Percentiles rank a stretch among this genome's conserved stretches.
Conservation (phyloP, 2,329 filamentous ascomycete species). For the Neoarthrinium moseri region DNA sequence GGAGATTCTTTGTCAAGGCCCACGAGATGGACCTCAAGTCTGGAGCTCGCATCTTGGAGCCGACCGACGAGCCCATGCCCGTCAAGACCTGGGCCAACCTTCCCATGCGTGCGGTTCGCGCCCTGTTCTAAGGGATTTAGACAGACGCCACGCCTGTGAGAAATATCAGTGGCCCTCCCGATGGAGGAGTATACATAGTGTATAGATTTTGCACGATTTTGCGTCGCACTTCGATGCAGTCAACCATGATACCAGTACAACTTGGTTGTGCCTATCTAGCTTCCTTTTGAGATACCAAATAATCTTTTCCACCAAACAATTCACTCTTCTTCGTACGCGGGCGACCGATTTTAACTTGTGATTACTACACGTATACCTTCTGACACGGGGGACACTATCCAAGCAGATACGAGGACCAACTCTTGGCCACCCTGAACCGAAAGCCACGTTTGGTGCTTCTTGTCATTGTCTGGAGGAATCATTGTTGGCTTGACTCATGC, state of each 20-base stretch:
- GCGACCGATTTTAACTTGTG: not conserved
- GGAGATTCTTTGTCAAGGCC: constrained; percentile 55
- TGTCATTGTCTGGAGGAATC: too few species aligned
- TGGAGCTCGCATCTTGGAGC: constrained; percentile 55
- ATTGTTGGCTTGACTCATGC: too few species aligned
- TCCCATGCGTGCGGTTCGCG: constrained; percentile 31
- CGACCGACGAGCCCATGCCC: constrained; percentile 35
- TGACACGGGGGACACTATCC: too few species aligned
- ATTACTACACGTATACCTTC: too few species aligned
- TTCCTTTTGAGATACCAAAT: constrained; percentile 2
- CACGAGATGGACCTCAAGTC: constrained; percentile 62
- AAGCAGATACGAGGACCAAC: too few species aligned
- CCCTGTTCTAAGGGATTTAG: constrained; percentile 29
- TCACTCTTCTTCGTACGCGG: not conserved
- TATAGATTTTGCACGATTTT: not conserved
- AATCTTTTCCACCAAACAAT: not conserved
- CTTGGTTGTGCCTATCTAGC: not conserved
- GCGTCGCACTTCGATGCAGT: not conserved
- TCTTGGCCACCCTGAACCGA: too few species aligned
- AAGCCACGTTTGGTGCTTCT: too few species aligned
- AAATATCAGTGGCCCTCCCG: not conserved
- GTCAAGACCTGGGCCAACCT: constrained; percentile 34
- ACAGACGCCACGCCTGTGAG: not conserved
- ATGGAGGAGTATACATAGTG: not conserved
- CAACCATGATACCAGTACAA: constrained; percentile 2